Evolutionary conservation across 352 stramenopile genomes (phyloP).

Genomic region (Discostella stelligera): DNA sequence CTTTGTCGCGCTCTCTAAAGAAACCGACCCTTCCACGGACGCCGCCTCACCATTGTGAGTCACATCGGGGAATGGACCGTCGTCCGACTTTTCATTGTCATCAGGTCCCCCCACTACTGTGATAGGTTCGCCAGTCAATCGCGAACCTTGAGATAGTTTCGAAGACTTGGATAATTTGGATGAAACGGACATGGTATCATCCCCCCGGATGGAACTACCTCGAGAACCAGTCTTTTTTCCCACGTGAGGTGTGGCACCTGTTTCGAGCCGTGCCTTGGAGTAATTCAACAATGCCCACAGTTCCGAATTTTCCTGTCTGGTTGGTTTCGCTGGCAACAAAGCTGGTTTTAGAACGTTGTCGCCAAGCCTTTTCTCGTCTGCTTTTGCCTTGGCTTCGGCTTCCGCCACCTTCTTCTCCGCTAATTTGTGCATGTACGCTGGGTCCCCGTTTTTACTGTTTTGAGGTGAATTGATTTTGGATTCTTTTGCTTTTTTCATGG

Average conservation of each 20-base stretch:
- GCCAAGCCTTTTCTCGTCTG: slow-evolving; percentile 27
- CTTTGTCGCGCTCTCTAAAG: slow-evolving; percentile 20
- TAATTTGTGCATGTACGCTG: slow-evolving; percentile 29
- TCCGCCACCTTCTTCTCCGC: slow-evolving; percentile 38
- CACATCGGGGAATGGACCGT: slow-evolving; percentile 26
- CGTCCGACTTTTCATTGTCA: not conserved
- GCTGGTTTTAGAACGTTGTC: slow-evolving; percentile 36
- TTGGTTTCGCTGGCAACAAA: slow-evolving; percentile 24
- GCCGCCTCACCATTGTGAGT: slow-evolving; percentile 28
- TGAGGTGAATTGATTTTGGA: not conserved
- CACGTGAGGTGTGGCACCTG: slow-evolving; percentile 36
- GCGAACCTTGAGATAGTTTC: slow-evolving; percentile 35
- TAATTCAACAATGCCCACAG: slow-evolving; percentile 61
- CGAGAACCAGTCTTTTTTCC: slow-evolving; percentile 30
- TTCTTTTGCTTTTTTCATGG: slow-evolving; percentile 30
- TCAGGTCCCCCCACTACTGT: slow-evolving; percentile 24
- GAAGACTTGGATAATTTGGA: slow-evolving; percentile 51
- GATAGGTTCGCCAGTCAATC: slow-evolving; percentile 12
- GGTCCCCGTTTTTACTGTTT: slow-evolving; percentile 20
- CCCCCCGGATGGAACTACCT: slow-evolving; percentile 16
- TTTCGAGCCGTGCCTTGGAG: slow-evolving; percentile 55
- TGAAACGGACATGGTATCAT: slow-evolving; percentile 46
- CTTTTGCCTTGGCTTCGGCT: slow-evolving; percentile 35
- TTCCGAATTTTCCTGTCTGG: slow-evolving; percentile 46
- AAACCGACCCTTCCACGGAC: slow-evolving; percentile 47